These are phyloP conservation scores for Parmelia sp. DNA, from an alignment of 495 filamentous ascomycete species.

Conservation along the genomic window DNA sequence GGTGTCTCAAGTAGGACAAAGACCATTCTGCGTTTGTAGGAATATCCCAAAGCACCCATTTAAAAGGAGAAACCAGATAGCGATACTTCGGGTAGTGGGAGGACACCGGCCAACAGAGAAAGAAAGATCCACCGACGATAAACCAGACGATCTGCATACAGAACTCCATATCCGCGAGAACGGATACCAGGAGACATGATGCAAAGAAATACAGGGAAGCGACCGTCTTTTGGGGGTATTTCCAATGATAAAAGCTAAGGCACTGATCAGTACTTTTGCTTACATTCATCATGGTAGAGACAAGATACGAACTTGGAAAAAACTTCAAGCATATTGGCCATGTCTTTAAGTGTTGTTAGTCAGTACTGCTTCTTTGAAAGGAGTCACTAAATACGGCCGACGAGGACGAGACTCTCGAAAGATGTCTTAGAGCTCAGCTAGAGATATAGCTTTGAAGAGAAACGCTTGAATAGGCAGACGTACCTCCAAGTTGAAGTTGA, in stretches of 20 bases:
- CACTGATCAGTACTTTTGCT: constrained; percentile 1
- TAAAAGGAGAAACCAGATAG: constrained; percentile 36
- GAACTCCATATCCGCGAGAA: constrained; percentile 32
- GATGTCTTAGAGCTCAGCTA: not conserved
- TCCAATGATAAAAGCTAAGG: constrained; percentile 42
- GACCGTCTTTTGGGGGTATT: constrained; percentile 32
- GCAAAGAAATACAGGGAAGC: constrained; percentile 33
- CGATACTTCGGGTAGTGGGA: constrained; percentile 39
- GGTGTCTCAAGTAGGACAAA: constrained; percentile 34
- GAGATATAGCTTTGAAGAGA: not conserved
- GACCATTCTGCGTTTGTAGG: constrained; percentile 31
- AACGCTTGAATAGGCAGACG: not conserved
- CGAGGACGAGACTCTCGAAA: not conserved
- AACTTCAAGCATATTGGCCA: constrained; percentile 39
- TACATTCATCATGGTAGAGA: not conserved
- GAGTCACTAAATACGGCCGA: not conserved
- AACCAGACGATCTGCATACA: constrained; percentile 38
- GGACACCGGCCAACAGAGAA: constrained; percentile 38
- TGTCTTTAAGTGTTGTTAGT: constrained; percentile 16
- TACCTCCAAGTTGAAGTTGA: constrained; percentile 38
- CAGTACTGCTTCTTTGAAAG: not conserved
- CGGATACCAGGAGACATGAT: constrained; percentile 29
- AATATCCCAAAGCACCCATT: constrained; percentile 42
- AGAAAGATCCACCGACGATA: constrained; percentile 36
- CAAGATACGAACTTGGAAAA: constrained; percentile 30